phyloP scores from a whole-genome alignment of 75 land plant genomes.

The Cupressus sempervirens region DNA sequence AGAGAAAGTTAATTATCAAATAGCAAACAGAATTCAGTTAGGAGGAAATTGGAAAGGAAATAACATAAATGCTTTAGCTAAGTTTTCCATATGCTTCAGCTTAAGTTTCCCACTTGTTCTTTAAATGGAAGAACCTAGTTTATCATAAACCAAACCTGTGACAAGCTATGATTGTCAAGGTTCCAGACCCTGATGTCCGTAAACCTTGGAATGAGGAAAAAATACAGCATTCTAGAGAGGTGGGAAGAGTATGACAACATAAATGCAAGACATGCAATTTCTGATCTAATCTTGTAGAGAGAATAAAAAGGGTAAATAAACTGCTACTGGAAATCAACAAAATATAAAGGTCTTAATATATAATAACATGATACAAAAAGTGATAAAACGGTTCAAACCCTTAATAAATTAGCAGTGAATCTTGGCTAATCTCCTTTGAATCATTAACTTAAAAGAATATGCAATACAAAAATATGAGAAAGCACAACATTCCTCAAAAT shows the following conservation, averaged over 20 bases:
- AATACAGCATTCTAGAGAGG: background rate
- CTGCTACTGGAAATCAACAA: background rate
- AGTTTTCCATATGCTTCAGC: background rate
- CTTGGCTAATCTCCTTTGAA: background rate
- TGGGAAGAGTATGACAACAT: background rate
- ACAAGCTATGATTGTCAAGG: background rate
- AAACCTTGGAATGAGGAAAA: background rate
- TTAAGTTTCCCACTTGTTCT: background rate
- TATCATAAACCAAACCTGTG: constrained; percentile 2
- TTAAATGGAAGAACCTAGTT: background rate
- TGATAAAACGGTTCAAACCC: background rate
- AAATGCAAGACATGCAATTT: background rate
- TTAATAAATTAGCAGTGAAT: background rate
- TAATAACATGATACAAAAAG: too few species aligned
- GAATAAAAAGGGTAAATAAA: background rate
- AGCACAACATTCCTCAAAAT: background rate
- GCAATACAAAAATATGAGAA: background rate
- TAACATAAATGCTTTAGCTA: background rate
- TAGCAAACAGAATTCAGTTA: background rate
- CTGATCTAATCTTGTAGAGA: background rate
- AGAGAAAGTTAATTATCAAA: background rate
- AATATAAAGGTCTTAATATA: background rate
- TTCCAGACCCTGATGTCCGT: background rate
- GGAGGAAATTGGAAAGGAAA: background rate
- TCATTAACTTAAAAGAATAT: background rate